Percentiles rank a stretch among this genome's conserved stretches.
Conservation (phyloP, 169 alveolate species). For the Ichthyophthirius multifiliis region DNA sequence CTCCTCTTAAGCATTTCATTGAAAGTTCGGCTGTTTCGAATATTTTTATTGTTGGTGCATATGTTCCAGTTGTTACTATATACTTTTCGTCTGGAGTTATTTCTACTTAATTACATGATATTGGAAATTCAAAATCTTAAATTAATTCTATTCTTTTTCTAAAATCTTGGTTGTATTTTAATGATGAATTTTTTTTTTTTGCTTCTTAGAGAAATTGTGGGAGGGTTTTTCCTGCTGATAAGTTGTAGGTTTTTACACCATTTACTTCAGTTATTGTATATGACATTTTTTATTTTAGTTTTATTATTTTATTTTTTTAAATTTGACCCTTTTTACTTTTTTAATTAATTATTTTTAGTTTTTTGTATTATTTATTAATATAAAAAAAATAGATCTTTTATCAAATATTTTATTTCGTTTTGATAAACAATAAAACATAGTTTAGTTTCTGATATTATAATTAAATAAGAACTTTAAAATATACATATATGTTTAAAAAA, state of each 20-base stretch:
- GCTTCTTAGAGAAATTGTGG: conserved; percentile 87
- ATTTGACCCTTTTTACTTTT: too few relatives aligned
- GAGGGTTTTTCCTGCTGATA: conserved; percentile 85
- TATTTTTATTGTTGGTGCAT: conserved; percentile 91
- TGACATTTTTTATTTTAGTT: conserved; percentile 35
- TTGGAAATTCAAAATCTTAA: conserved; percentile 86
- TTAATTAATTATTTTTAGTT: background rate
- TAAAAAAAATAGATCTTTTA: background rate
- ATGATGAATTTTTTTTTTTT: conserved; percentile 72
- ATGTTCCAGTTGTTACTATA: conserved; percentile 85
- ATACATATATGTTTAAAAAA: too few relatives aligned
- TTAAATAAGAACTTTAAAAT: too few relatives aligned
- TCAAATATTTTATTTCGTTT: too few relatives aligned
- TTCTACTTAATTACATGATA: conserved; percentile 78
- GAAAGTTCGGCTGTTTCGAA: conserved; percentile 87
- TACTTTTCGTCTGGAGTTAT: conserved; percentile 83
- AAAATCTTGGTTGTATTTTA: conserved; percentile 79
- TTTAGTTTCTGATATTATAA: too few relatives aligned
- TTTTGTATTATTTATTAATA: too few relatives aligned
- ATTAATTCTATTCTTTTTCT: conserved; percentile 83
- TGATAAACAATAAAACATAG: too few relatives aligned
- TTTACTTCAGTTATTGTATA: conserved; percentile 45
- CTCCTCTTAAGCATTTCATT: conserved; percentile 89
- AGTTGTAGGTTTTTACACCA: conserved; percentile 84
- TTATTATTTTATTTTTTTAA: conserved; percentile 28